A percentile compares a stretch with the other conserved stretches of the same genome.
phyloP scores from a whole-genome alignment of 2,329 filamentous ascomycete genomes.

The Cladosporium austrohemisphaericum region DNA sequence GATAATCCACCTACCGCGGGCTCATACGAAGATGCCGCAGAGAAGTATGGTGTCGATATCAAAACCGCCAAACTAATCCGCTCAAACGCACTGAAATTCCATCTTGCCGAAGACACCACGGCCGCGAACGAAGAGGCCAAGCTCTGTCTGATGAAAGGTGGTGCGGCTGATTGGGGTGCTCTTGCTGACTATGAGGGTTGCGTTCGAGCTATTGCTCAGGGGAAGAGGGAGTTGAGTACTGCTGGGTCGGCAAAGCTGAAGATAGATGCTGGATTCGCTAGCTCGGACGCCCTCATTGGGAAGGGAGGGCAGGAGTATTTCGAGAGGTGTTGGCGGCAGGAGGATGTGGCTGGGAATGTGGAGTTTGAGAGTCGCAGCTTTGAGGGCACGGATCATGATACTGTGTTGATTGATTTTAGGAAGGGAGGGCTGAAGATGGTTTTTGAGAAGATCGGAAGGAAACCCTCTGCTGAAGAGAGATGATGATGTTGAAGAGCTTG shows the following conservation, averaged over 20 bases:
- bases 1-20: neutral
- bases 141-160: conserved; percentile 36
- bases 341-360: conserved; percentile 29
- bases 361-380: conserved; percentile 34
- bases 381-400: conserved; percentile 41
- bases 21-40: conserved; percentile 18
- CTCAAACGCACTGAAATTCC: conserved; percentile 23
- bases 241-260: conserved; percentile 21
- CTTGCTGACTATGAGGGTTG: conserved; percentile 35
- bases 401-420: conserved; percentile 23
- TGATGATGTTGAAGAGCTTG: no score
- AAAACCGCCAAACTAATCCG: conserved; percentile 24
- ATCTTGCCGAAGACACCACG: conserved; percentile 30
- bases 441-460: conserved; percentile 20
- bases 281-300: conserved; percentile 42
- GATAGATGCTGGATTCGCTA: conserved; percentile 36
- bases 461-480: no score
- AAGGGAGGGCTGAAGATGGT: conserved; percentile 24
- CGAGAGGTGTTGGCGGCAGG: conserved; percentile 38
- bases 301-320: conserved; percentile 42
- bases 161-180: conserved; percentile 31
- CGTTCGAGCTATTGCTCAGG: conserved; percentile 20
- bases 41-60: conserved; percentile 27
- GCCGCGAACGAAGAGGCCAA: conserved; percentile 40
- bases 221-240: conserved; percentile 18